These are phyloP conservation scores for Hyphodiscus hymeniophilus DNA, from an alignment of 495 filamentous ascomycete species.

Conservation along the genomic window DNA sequence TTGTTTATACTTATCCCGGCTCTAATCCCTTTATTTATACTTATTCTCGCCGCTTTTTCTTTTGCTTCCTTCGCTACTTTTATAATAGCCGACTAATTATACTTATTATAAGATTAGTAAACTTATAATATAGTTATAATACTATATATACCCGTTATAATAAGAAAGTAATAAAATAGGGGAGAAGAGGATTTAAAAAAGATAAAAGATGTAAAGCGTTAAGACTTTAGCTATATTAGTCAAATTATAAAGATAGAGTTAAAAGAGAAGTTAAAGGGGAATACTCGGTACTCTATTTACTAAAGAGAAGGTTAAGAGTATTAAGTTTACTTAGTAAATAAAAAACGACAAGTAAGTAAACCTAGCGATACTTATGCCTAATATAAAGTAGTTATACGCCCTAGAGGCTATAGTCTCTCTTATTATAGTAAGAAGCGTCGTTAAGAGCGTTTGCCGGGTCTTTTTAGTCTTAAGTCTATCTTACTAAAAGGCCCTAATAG, in stretches of 20 bases:
- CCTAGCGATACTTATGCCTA: not conserved
- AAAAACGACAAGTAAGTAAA: not conserved
- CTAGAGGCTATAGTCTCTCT: not conserved
- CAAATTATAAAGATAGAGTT: slow-evolving; percentile 1
- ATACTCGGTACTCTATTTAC: not conserved
- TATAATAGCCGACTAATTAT: no score
- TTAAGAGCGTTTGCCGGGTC: no score
- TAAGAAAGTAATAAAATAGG: not conserved
- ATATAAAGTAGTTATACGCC: not conserved
- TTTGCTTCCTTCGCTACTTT: no score
- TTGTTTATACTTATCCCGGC: no score
- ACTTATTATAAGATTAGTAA: no score
- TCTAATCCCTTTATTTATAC: no score
- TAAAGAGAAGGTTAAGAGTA: not conserved
- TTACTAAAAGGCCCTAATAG: no score
- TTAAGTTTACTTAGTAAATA: not conserved
- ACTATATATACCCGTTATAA: not conserved
- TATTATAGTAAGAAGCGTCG: no score
- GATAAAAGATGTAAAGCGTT: not conserved
- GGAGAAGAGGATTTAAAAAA: not conserved
- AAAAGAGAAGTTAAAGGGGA: not conserved
- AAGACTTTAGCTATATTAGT: not conserved
- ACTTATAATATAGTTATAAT: no score
- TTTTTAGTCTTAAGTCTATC: no score
- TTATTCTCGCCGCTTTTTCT: no score